Evolutionary conservation across 2,329 filamentous ascomycete genomes (phyloP), one percentile per base, ranked within the genome.

Genomic region (Colletotrichum eleusines): DNA sequence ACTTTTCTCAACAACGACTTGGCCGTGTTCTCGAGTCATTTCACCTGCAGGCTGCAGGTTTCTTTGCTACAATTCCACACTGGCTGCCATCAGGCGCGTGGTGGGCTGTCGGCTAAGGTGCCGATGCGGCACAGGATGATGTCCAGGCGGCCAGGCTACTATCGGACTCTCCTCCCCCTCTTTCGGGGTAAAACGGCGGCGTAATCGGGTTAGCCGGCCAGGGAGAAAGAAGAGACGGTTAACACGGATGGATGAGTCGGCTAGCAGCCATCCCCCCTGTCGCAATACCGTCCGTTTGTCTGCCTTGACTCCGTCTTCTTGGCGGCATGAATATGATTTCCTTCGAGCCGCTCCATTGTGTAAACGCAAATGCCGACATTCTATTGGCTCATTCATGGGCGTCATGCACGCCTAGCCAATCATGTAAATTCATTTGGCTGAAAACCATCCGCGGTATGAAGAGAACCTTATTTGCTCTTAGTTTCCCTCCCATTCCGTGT

Each of bases 111-210:
- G 20, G 48, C 63, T 38, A 38, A 66, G 38, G 63, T 33, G 57
- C 63, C 64, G 23, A 54, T 35, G 64, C 51, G 68, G 68, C 64
- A 68, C 58, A 53, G 58, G 11, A 18, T 14, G 11, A 18, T 14
- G 40, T 40, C 28, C 55, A 48, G 40, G 31, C 20, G 42, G 33
- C 6, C 6, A n/a, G 62, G 33, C 64, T 26, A 28, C 26, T 7
- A 7, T 16, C 31, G 11, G 33, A 18, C 23, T 38, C 48, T 35
- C 11, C 50, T 14, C 31, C 33, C 38, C 2, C 7, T 18, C 40
- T 35, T 28, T 9, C 26, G 9, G 31, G 38, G n/a, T 50, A 48
- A 38, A 40, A 5, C 38, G 18, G 12, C 55, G 48, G 48, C 51
- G 55, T 51, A 16, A 33, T 42, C 55, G 48, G 28, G 31, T 42